A percentile compares a stretch with the other conserved stretches of the same genome.
These are phyloP conservation scores for Nigrospora oryzae DNA, from an alignment of 2,329 filamentous ascomycete genomes.

Conservation along the genomic window DNA sequence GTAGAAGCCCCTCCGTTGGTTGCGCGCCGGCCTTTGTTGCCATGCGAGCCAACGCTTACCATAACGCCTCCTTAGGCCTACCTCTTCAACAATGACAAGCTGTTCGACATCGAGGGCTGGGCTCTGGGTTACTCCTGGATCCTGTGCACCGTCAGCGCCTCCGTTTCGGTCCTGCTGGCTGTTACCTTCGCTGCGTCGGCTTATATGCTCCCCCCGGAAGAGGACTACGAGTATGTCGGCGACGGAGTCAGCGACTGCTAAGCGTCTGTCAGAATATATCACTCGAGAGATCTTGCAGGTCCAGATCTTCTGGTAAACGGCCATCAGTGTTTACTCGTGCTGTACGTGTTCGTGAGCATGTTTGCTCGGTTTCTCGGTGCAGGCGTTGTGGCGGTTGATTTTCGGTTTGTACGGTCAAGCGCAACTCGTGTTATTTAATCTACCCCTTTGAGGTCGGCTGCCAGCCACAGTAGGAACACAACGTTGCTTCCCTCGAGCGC, in stretches of 20 bases:
- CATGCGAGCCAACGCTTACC: background rate
- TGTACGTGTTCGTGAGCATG: too few relatives aligned
- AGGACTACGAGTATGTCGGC: constrained; percentile 68
- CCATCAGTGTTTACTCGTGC: too few relatives aligned
- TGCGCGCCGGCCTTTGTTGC: background rate
- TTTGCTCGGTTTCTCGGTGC: too few relatives aligned
- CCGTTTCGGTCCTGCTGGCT: constrained; percentile 42
- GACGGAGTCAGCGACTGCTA: constrained; percentile 44
- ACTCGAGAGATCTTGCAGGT: too few relatives aligned
- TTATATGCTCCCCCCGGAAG: constrained; percentile 66
- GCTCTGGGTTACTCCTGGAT: constrained; percentile 71
- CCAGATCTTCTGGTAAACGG: too few relatives aligned
- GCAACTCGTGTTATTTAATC: too few relatives aligned
- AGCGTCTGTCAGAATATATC: background rate
- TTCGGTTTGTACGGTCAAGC: too few relatives aligned
- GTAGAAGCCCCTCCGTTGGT: constrained; percentile 22
- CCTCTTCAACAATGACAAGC: constrained; percentile 72
- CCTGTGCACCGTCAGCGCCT: constrained; percentile 52
- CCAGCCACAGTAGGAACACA: too few relatives aligned
- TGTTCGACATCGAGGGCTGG: constrained; percentile 77
- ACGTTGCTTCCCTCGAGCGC: too few relatives aligned
- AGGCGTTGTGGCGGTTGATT: too few relatives aligned
- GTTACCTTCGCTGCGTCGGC: constrained; percentile 58
- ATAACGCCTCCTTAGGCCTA: constrained; percentile 51
- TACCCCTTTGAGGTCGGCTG: too few relatives aligned